Base-by-base conservation (phyloP, 1,284 basidiomycete species). In the Ceratobasidium sp. region DNA sequence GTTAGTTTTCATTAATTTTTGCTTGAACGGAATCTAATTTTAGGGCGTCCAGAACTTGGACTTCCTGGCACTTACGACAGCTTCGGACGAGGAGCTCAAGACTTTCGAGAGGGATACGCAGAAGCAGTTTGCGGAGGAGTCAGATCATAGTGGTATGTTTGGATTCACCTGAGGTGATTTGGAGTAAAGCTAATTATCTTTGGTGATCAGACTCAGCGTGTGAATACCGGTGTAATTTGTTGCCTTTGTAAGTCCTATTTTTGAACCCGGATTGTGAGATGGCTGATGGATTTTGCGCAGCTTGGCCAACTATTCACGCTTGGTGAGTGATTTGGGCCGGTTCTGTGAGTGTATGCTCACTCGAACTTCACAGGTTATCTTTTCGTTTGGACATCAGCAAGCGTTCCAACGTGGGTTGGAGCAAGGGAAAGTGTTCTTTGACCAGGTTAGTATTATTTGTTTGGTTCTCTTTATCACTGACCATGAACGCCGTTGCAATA, bases 321-420 rank as follows among this genome's bases (percentile, higher is more conserved):
- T 94, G 9, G 92, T 58, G 32, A 3, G 66, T 38, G 11, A 4
- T 38, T 8, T 21, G 13, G 16, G n/a, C 9, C 14, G 6, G 58
- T 61, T 9, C 16, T 28, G 30, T 6, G 18, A 21, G 35, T 16
- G 8, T 8, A 28, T 1, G 13, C 23, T 46, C 2, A 55, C 1
- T 1, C 18, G 11, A 32, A 14, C 26, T 7, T 21, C 21, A 1
- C n/a, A 70, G 66, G 66, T 94, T 50, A 92, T 93, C 89, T 92
- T 87, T 78, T 93, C 92, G 0, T 93, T 94, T 76, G 92, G 91
- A 2, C 93, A 93, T 82, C 92, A 94, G 77, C 88, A 93, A 76
- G 91, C 91, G 0, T 92, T 88, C 79, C 86, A 89, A 76, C 85
- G 89, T 7, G 91, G 91, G 0, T 84, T 88, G 74, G 80, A 84